These are phyloP conservation scores for Pseudozyma tsukubaensis DNA, from an alignment of 1,284 basidiomycete genomes.

Conservation along the genomic window DNA sequence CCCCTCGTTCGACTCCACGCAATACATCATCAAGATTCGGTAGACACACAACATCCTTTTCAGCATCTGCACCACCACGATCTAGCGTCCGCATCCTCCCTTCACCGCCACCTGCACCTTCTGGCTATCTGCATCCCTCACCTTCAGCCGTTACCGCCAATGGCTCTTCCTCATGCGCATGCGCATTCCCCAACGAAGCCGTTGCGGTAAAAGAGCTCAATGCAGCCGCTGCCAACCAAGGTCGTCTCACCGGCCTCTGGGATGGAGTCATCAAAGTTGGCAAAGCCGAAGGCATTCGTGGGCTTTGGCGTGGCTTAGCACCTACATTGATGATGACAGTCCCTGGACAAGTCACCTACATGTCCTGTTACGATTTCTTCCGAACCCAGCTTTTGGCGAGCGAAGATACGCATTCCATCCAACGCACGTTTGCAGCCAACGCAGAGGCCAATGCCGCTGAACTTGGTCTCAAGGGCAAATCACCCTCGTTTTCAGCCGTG, in stretches of 20 bases:
- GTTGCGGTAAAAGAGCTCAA: conserved; percentile 46
- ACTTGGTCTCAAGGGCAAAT: conserved; percentile 11
- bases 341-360: conserved; percentile 91
- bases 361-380: conserved; percentile 94
- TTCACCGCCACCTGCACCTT: conserved; percentile 40
- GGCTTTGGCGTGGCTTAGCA: conserved; percentile 65
- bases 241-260: conserved; percentile 59
- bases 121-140: conserved; percentile 32
- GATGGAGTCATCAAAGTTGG: conserved; percentile 66
- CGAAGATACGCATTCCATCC: conserved; percentile 18
- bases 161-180: conserved; percentile 47
- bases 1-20: conserved; percentile 57
- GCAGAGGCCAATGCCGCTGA: conserved; percentile 25
- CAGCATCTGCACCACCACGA: conserved; percentile 27
- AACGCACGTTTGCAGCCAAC: conserved; percentile 13
- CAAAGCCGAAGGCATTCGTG: conserved; percentile 58
- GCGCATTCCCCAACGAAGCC: conserved; percentile 46
- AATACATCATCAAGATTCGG: conserved; percentile 22
- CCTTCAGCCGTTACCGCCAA: conserved; percentile 43
- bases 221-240: conserved; percentile 37
- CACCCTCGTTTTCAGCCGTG: conserved; percentile 43
- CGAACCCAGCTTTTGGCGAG: conserved; percentile 70
- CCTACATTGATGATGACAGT: conserved; percentile 78
- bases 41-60: conserved; percentile 37
- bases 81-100: conserved; percentile 50